Evolutionary conservation across 306 rosid genomes (phyloP), one percentile per base, ranked within the genome.

Genomic region (Calophaca sinica): DNA sequence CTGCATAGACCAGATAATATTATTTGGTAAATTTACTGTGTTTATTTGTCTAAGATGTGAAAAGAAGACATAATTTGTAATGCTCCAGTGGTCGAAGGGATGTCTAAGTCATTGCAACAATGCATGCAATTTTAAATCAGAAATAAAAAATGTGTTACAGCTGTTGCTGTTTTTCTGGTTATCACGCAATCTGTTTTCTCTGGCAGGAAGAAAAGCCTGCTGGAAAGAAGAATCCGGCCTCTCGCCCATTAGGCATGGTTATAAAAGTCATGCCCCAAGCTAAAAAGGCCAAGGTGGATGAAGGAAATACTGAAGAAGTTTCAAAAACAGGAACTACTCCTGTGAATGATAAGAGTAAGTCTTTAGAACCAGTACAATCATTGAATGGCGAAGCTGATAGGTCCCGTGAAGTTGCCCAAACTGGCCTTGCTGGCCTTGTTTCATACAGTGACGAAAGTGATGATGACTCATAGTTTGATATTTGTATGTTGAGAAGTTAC

Each of bases 391-490:
- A 54, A 84, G 69, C 73, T 38, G 84, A 54, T 12, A 81, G 73
- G 80, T 39, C 80, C 42, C 53, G 6, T 53, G 91, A 75, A 72
- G 79, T 76, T 79, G 79, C 59, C 32, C 70, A 7, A 50, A 84
- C 73, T 46, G 84, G 90, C 57, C 87, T 94, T 20, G 26, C 26
- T 50, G 84, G 90, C 55, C 87, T 94, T 52, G 97, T 91, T 79
- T 86, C 96, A 12, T 94, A 94, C 66, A 91, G 97, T 81, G 97
- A 90, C 10, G 98, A 87, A 64, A 91, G 96, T 73, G 98, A 94
- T 15, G 96, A 86, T 52, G 89, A 88, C 51, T 85, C 61, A 81
- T 62, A 38, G 61, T 67, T 61, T 75, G 39, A 39, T 66, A 14
- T 72, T 38, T 69, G 42, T 80, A 7, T 38, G 26, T 20, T 20